These are phyloP conservation scores for Pseudocercospora cruenta DNA, from an alignment of 2,329 filamentous ascomycete species.

Conservation along the genomic window DNA sequence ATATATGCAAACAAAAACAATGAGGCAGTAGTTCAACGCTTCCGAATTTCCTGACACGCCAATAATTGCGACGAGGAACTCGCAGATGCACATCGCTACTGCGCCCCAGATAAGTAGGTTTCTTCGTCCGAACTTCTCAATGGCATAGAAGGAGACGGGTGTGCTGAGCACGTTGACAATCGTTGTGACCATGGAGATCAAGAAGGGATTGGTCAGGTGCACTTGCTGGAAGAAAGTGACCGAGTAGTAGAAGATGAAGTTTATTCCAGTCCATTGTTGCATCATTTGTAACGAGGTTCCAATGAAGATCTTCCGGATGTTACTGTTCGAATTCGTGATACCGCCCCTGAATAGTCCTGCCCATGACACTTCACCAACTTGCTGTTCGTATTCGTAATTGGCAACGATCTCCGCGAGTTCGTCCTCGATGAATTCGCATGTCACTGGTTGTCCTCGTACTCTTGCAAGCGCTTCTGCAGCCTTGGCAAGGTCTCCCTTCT, in stretches of 20 bases:
- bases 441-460: conserved; percentile 73
- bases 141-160: conserved; percentile 83
- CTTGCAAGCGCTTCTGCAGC: conserved; percentile 68
- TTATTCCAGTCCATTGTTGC: conserved; percentile 76
- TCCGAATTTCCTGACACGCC: conserved; percentile 51
- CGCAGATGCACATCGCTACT: conserved; percentile 77
- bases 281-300: conserved; percentile 53
- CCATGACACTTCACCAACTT: conserved; percentile 60
- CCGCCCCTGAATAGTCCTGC: conserved; percentile 61
- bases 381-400: conserved; percentile 82
- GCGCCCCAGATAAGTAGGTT: conserved; percentile 78
- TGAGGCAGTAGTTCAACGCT: conserved; percentile 59
- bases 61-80: conserved; percentile 77
- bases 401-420: conserved; percentile 86
- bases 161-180: conserved; percentile 87
- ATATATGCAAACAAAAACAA: conserved; percentile 87
- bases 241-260: conserved; percentile 70
- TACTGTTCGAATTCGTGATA: conserved; percentile 55
- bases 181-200: conserved; percentile 83
- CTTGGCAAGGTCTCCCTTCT: conserved; percentile 69
- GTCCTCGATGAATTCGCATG: conserved; percentile 74
- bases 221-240: conserved; percentile 83
- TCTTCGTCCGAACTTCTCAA: conserved; percentile 81
- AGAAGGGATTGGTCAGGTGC: conserved; percentile 75
- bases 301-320: conserved; percentile 53